phyloP scores from a whole-genome alignment of 371 early-diverging fungal genomes.

The Mucor plumbeus region DNA sequence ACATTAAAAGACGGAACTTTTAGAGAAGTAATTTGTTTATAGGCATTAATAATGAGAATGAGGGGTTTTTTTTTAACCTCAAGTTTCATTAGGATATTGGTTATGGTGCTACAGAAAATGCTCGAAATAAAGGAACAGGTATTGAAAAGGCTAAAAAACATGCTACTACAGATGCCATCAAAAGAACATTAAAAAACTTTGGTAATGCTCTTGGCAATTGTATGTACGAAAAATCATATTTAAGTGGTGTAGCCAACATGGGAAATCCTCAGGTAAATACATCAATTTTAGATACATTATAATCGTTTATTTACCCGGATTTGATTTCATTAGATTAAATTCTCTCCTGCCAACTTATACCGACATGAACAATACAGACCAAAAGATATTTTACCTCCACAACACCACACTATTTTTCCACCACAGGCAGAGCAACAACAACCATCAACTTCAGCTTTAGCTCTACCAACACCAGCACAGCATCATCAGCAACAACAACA shows the following conservation, averaged over 20 bases:
- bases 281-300: neutral
- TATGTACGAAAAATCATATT: slow-evolving; percentile 90
- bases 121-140: slow-evolving; percentile 80
- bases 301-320: neutral
- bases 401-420: neutral
- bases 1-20: slow-evolving; percentile 93
- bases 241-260: slow-evolving; percentile 59
- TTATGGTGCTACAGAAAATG: slow-evolving; percentile 74
- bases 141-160: slow-evolving; percentile 97
- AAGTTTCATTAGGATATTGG: slow-evolving; percentile 42
- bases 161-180: slow-evolving; percentile 96
- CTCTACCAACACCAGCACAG: no score
- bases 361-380: slow-evolving; percentile 32
- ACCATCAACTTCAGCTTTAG: neutral
- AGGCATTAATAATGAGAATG: neutral
- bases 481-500: neutral
- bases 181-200: slow-evolving; percentile 92
- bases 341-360: slow-evolving; percentile 29
- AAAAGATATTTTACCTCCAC: neutral
- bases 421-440: neutral
- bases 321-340: slow-evolving; percentile 23
- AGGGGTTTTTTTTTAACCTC: neutral
- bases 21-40: slow-evolving; percentile 74
- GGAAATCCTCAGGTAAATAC: slow-evolving; percentile 37
- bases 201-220: slow-evolving; percentile 97